Evolutionary conservation across 2,329 filamentous ascomycete genomes (phyloP).

Genomic region (Cucurbitaria berberidis): DNA sequence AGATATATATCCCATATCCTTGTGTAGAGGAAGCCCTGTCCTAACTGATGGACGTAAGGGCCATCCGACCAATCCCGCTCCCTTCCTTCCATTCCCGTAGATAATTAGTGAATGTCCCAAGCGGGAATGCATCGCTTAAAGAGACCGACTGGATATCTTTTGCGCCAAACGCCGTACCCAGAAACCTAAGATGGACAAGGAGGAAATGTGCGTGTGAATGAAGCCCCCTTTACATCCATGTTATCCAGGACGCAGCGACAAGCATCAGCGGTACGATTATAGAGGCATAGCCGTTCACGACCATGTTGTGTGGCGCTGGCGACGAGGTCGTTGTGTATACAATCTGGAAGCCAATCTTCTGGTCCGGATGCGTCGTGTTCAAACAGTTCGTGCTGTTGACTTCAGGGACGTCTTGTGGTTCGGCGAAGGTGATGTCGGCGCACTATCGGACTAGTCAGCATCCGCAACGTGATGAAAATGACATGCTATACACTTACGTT

Average conservation of each 20-base stretch:
- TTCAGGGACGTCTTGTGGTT: conserved; percentile 74
- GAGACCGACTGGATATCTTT: conserved; percentile 31
- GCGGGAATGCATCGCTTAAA: conserved; percentile 5
- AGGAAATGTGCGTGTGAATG: background rate
- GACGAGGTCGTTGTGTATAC: conserved; percentile 67
- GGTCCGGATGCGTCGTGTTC: conserved; percentile 67
- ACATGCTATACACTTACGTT: no score
- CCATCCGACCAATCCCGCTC: background rate
- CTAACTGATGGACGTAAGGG: background rate
- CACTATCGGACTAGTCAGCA: conserved; percentile 64
- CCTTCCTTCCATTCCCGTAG: background rate
- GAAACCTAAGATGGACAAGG: conserved; percentile 3
- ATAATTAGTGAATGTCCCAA: background rate
- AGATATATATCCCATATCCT: background rate
- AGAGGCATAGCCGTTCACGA: conserved; percentile 34
- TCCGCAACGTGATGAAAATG: no score
- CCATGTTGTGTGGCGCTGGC: conserved; percentile 32
- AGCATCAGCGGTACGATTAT: conserved; percentile 38
- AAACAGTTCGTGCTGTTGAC: conserved; percentile 87
- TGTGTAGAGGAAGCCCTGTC: no score
- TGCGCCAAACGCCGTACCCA: conserved; percentile 23
- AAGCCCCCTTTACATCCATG: conserved; percentile 24
- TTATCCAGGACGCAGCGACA: conserved; percentile 33
- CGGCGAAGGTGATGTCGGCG: conserved; percentile 90
- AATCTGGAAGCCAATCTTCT: conserved; percentile 71